Percentiles rank a stretch among this genome's conserved stretches.
Conservation (phyloP, 257 asterid genomes). For the Salvia hispanica region DNA sequence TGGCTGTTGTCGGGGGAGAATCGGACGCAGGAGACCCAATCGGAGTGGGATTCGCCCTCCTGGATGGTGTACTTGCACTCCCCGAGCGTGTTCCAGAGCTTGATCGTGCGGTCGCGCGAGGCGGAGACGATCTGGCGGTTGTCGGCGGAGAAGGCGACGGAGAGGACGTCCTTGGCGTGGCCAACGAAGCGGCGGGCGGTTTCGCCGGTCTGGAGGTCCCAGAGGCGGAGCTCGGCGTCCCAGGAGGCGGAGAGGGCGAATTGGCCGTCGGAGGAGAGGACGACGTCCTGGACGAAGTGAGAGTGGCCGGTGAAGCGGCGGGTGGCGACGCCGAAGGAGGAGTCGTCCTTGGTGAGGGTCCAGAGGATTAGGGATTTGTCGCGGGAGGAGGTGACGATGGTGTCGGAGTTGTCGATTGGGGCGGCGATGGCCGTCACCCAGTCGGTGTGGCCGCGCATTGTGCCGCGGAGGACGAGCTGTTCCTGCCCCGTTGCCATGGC, state of each 20-base stretch:
- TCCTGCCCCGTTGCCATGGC: constrained; percentile 76
- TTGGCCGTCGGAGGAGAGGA: too few species aligned
- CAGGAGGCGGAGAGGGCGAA: too few species aligned
- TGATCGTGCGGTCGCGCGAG: constrained; percentile 68
- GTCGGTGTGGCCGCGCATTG: constrained; percentile 83
- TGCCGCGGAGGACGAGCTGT: constrained; percentile 69
- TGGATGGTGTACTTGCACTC: constrained; percentile 72
- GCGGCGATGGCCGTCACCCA: constrained; percentile 89
- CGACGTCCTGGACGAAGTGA: too few species aligned
- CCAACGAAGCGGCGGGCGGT: constrained; percentile 32
- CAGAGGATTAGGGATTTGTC: constrained; percentile 81
- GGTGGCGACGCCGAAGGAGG: constrained; percentile 48
- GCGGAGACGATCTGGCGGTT: constrained; percentile 83
- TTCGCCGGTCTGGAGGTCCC: too few species aligned
- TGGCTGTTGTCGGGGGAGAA: constrained; percentile 59
- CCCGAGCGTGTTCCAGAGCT: constrained; percentile 73
- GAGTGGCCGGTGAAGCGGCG: too few species aligned
- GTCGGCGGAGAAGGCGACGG: constrained; percentile 77
- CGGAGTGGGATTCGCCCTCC: constrained; percentile 60
- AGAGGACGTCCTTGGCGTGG: constrained; percentile 74
- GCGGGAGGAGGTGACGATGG: constrained; percentile 81
- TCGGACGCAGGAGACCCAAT: constrained; percentile 80
- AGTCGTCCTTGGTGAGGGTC: constrained; percentile 62
- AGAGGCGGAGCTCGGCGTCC: too few species aligned
- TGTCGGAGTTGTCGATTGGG: constrained; percentile 39